Evolutionary conservation across 495 filamentous ascomycete genomes (phyloP), one percentile per base, ranked within the genome.

Genomic region (Aspergillus mulundensis): DNA sequence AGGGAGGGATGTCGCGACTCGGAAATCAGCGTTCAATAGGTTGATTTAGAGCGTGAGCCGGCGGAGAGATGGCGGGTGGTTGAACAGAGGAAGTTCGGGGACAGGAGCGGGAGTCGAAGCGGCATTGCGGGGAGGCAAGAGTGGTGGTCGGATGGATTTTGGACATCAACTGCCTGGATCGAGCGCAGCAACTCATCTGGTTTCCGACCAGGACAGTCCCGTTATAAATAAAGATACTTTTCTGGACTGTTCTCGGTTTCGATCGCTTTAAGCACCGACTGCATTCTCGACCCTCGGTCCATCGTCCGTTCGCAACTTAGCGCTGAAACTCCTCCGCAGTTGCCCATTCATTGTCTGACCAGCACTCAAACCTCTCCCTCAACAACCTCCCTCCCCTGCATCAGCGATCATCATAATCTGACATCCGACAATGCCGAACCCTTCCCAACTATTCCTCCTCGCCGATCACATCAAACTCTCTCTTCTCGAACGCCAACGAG

Each of bases 401-500:
- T 48, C 57, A 36, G 24, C 15, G 36, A 40, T 4, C 47, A 50
- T 30, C 39, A 36, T 39, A 34, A 28, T 46, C 28, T 23, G 30
- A 25, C 54, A 21, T 49, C 54, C 52, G 56, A 69, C 63, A 44
- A 88, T 86, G 83, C 70, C 83, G 53, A 84, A 79, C 52, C 71
- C 79, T 45, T 74, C 74, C 18, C 78, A 82, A 52, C 71, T 81
- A 25, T 79, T 80, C 64, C 74, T 83, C 25, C 71, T 81, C 55
- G 78, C 77, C 56, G 77, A 82, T 61, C 75, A 79, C 56, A 78
- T 81, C 62, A 81, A 81, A 57, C 70, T 82, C 45, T 81, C 79
- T 5, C 68, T 80, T 7, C 69, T 97, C 23, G 94, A 97, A 68
- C 85, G 93, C 46, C 88, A 96, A 74, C 87, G 93, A 41, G 91